Conservation (phyloP, 2,329 filamentous ascomycete species). For the Pseudogymnoascus sp. region DNA sequence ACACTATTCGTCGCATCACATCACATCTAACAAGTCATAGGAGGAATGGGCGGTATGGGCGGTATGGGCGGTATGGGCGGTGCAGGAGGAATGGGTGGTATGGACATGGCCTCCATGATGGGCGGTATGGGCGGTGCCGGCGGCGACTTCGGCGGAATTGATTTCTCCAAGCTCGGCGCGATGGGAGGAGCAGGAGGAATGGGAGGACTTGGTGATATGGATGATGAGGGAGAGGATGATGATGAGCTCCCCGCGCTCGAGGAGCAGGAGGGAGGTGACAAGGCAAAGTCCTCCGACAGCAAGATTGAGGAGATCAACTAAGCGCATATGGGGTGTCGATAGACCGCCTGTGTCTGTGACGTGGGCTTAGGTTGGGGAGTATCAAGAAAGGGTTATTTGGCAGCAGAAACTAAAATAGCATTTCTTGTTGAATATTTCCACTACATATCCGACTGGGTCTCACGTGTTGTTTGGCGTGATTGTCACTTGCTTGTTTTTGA, state of each 20-base stretch:
- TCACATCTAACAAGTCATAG: neutral
- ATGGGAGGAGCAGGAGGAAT: constrained; percentile 35
- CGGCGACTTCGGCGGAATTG: constrained; percentile 76
- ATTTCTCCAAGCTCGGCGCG: constrained; percentile 82
- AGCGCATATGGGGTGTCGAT: constrained; percentile 1
- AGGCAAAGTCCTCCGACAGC: constrained; percentile 34
- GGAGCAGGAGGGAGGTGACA: constrained; percentile 43
- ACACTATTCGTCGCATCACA: neutral
- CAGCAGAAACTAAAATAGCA: neutral
- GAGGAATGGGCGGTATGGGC: constrained; percentile 25
- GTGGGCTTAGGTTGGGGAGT: neutral
- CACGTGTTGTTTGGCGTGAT: neutral
- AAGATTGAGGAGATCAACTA: constrained; percentile 30
- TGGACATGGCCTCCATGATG: constrained; percentile 29
- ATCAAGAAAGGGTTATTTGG: neutral
- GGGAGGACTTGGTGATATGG: constrained; percentile 30
- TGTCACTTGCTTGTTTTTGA: neutral
- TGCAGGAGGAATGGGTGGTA: constrained; percentile 35
- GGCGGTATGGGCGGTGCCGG: constrained; percentile 32
- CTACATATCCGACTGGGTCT: neutral
- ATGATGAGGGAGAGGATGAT: constrained; percentile 44
- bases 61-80: constrained; percentile 25
- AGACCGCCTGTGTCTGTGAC: neutral
- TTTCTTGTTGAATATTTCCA: constrained; percentile 7
- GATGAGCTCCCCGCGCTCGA: constrained; percentile 83